Conservation (phyloP, 331 rosid genomes). For the Stylosanthes scabra region DNA sequence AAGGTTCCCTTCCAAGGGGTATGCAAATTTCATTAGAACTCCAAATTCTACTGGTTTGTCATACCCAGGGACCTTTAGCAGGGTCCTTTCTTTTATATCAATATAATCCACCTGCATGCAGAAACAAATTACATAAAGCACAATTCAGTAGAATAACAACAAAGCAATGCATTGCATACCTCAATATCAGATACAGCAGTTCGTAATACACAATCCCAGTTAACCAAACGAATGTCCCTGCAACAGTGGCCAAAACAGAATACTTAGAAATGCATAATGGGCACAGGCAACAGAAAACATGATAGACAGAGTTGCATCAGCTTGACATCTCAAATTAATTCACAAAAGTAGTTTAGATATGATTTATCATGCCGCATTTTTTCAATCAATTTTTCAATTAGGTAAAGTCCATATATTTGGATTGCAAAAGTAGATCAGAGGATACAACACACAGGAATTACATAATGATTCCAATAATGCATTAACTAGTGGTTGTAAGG, state of each 20-base stretch:
- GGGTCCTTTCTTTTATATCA: constrained; percentile 79
- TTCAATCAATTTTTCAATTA: not conserved
- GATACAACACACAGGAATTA: not conserved
- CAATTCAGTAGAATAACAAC: constrained; percentile 19
- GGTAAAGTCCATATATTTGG: not conserved
- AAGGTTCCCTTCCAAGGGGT: constrained; percentile 75
- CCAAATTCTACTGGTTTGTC: constrained; percentile 89
- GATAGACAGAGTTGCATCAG: constrained; percentile 19
- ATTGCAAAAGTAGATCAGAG: constrained; percentile 7
- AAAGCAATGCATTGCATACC: constrained; percentile 49
- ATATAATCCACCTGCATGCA: constrained; percentile 81
- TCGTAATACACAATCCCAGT: constrained; percentile 92
- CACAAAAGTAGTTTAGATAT: not conserved
- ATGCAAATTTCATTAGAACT: constrained; percentile 84
- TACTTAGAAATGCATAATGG: constrained; percentile 18
- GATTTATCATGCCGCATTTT: not conserved
- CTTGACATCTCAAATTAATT: constrained; percentile 16
- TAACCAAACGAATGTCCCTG: constrained; percentile 93
- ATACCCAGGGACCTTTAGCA: constrained; percentile 80
- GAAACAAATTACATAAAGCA: constrained; percentile 31
- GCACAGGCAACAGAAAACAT: constrained; percentile 4
- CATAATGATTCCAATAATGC: constrained; percentile 24
- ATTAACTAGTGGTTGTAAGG: constrained; percentile 2
- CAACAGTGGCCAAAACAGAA: constrained; percentile 21
- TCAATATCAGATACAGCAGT: constrained; percentile 98